These are phyloP conservation scores for Gossypium ekmanianum DNA, from an alignment of 345 rosid genomes.

Conservation along the genomic window DNA sequence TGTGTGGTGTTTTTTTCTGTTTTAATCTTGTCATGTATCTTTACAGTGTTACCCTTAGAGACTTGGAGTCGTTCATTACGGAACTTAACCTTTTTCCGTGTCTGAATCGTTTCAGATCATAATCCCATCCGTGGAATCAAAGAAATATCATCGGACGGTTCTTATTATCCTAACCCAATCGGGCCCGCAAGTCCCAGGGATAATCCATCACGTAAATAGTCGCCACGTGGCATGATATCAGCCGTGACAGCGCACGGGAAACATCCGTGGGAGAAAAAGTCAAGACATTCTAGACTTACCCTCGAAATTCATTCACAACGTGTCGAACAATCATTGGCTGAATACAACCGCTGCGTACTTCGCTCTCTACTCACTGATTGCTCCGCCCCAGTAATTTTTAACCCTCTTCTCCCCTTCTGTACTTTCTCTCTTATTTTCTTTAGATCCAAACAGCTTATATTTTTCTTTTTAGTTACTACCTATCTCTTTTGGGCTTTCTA, in stretches of 20 bases:
- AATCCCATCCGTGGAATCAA: slow-evolving; percentile 8
- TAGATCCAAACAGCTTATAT: slow-evolving; percentile 28
- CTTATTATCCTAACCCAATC: background rate
- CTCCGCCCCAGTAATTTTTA: slow-evolving; percentile 34
- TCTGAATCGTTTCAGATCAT: slow-evolving; percentile 1
- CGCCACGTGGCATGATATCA: slow-evolving; percentile 25
- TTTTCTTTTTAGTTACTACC: background rate
- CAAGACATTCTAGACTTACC: slow-evolving; percentile 26
- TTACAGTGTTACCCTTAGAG: slow-evolving; percentile 12
- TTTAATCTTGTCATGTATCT: background rate
- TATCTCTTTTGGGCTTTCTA: slow-evolving; percentile 14
- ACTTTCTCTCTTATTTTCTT: slow-evolving; percentile 16
- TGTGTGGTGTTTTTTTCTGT: background rate
- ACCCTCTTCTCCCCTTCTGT: background rate
- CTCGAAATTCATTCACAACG: slow-evolving; percentile 28
- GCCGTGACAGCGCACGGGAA: slow-evolving; percentile 8
- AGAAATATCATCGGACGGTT: slow-evolving; percentile 12
- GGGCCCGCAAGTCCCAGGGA: slow-evolving; percentile 17
- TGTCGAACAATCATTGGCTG: slow-evolving; percentile 8
- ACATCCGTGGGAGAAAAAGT: slow-evolving; percentile 7
- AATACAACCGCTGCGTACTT: slow-evolving; percentile 13
- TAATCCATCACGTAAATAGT: background rate
- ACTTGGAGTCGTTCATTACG: slow-evolving; percentile 16
- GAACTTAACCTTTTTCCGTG: slow-evolving; percentile 6
- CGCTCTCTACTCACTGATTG: slow-evolving; percentile 7